Evolutionary conservation across 1,284 basidiomycete genomes (phyloP).

Genomic region (Laetiporus sulphureus): DNA sequence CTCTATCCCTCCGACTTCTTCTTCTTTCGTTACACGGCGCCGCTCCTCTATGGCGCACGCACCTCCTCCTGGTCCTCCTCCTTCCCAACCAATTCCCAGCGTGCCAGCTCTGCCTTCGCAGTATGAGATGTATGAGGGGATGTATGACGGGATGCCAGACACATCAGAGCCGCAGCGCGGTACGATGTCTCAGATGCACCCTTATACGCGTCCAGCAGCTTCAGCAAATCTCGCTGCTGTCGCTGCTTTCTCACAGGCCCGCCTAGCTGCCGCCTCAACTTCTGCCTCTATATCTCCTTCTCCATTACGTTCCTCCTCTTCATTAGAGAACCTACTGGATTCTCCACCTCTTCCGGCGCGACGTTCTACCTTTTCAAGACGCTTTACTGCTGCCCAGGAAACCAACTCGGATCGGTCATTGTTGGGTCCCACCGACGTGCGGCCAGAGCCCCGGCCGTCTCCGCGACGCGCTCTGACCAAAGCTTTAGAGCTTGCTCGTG

Average conservation of each 20-base stretch:
- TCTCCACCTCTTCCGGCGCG: slow-evolving; percentile 38
- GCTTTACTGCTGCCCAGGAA: slow-evolving; percentile 25
- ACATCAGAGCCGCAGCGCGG: slow-evolving; percentile 16
- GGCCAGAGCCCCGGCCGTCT: slow-evolving; percentile 43
- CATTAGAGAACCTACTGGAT: slow-evolving; percentile 51
- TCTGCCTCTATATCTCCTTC: slow-evolving; percentile 24
- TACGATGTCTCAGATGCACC: slow-evolving; percentile 17
- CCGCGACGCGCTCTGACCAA: slow-evolving; percentile 72
- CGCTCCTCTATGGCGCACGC: slow-evolving; percentile 60
- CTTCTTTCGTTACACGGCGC: slow-evolving; percentile 38
- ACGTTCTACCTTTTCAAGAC: slow-evolving; percentile 19
- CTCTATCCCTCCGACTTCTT: slow-evolving; percentile 28
- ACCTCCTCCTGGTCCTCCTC: slow-evolving; percentile 64
- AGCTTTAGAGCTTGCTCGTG: slow-evolving; percentile 75
- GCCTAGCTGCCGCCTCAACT: slow-evolving; percentile 33
- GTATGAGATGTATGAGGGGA: slow-evolving; percentile 18
- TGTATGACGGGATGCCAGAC: slow-evolving; percentile 19
- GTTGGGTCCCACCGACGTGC: slow-evolving; percentile 39
- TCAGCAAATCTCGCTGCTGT: slow-evolving; percentile 53
- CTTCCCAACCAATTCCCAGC: slow-evolving; percentile 65
- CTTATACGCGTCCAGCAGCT: slow-evolving; percentile 41
- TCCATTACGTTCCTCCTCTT: slow-evolving; percentile 26
- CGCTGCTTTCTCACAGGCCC: slow-evolving; percentile 52
- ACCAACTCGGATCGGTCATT: slow-evolving; percentile 36
- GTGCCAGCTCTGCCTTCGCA: slow-evolving; percentile 36